A percentile compares a stretch with the other conserved stretches of the same genome.
These are phyloP conservation scores for Aspergillus homomorphus DNA, from an alignment of 495 filamentous ascomycete species.

Conservation along the genomic window DNA sequence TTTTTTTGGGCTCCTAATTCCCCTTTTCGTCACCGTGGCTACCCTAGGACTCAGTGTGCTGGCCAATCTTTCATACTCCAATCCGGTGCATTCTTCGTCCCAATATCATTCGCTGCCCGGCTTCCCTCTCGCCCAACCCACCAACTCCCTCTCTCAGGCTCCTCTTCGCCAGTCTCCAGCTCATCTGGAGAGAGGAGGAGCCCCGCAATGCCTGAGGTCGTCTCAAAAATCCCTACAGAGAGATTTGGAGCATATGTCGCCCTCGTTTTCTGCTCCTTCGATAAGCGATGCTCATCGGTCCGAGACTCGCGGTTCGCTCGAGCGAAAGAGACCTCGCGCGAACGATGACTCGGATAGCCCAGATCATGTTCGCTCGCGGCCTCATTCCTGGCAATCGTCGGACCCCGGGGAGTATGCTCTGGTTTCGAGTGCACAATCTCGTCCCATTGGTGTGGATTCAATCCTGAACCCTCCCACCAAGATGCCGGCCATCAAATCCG, in stretches of 20 bases:
- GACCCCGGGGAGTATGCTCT: conserved; percentile 39
- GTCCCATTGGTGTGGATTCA: conserved; percentile 50
- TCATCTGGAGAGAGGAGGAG: conserved; percentile 39
- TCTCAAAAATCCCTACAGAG: conserved; percentile 25
- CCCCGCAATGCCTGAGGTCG: conserved; percentile 45
- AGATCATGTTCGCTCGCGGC: conserved; percentile 32
- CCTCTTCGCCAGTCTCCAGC: conserved; percentile 33
- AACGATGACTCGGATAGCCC: conserved; percentile 25
- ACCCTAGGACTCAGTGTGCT: conserved; percentile 42
- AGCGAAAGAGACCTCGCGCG: conserved; percentile 26
- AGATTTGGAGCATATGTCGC: conserved; percentile 50
- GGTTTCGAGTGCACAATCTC: conserved; percentile 30
- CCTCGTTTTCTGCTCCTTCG: conserved; percentile 31
- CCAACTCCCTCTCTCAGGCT: conserved; percentile 39
- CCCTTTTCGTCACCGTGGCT: conserved; percentile 37
- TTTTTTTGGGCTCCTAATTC: conserved; percentile 6
- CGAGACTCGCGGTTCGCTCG: conserved; percentile 26
- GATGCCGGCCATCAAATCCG: conserved; percentile 18
- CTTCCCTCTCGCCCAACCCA: conserved; percentile 23
- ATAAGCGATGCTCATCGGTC: conserved; percentile 26
- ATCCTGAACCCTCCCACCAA: conserved; percentile 48
- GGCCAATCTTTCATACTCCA: conserved; percentile 30
- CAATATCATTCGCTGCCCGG: conserved; percentile 33
- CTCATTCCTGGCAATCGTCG: conserved; percentile 40
- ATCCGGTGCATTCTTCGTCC: conserved; percentile 35